Base-by-base conservation (phyloP, 2,329 filamentous ascomycete species). In the Rhynchosporium graminicola region DNA sequence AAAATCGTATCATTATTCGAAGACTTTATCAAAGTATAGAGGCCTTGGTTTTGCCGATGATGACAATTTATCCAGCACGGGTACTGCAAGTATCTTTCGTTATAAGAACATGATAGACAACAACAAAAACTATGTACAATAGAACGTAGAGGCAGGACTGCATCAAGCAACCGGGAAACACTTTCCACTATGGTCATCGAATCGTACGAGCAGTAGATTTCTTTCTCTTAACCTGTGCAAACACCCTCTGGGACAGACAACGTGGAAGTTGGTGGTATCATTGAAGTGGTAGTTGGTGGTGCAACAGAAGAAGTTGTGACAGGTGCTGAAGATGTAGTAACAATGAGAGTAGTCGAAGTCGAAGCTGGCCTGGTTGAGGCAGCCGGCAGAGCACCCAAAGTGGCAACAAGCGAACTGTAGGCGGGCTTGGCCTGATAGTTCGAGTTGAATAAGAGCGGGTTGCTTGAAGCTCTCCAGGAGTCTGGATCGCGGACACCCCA, bases 361-460 rank as follows among this genome's bases (percentile, higher is more conserved):
- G 58, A 10, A 9, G 58, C 3, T 36, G 5, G 33, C 33, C 9
- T 6, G 33, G 9, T 36, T 5, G 5, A 36, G 33, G 36, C 50
- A 8, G 48, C 56, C 45, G 61, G 46, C 48, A 67, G 40, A 9
- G 62, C 63, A 15, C 60, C 65, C 42, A 67, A 48, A 2, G 65
- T 67, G 3, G 43, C 52, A 28, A 66, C 62, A 12, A 68, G 45
- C 3, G 80, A 78, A 50, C 74, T 78, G 71, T 83, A 84, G 0
- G 79, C 79, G 1, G 77, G 69, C 78, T 84, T 84, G 57, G 82
- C 77, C 65, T 76, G 74, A 71, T 77, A 85, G 71, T 74, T 77
- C 71, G 69, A 68, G 73, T 85, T 81, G 67, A 82, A 85, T n/a
- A 85, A 76, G 8, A 85, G 76, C 3, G 82, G 82, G 71, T 78